phyloP scores from a whole-genome alignment of 306 rosid species.

The Citrullus amarus region DNA sequence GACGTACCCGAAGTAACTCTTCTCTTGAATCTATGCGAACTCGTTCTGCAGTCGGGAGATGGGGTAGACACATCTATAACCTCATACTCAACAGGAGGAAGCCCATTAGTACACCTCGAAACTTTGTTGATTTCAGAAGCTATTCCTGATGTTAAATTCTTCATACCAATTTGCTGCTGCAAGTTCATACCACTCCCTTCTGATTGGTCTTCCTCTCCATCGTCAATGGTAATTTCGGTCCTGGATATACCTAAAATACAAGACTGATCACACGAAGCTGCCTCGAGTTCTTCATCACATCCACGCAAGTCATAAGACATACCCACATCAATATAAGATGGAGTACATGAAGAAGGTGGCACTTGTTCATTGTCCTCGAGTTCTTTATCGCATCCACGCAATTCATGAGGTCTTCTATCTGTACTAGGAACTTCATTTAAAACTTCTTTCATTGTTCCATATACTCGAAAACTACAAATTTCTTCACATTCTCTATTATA shows the following conservation, averaged over 20 bases:
- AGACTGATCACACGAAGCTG: conserved; percentile 19
- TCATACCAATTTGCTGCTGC: conserved; percentile 19
- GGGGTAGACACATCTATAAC: conserved; percentile 73
- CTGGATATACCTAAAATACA: background rate
- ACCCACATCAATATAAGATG: background rate
- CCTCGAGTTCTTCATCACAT: conserved; percentile 18
- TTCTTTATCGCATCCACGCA: conserved; percentile 16
- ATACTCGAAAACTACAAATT: conserved; percentile 5
- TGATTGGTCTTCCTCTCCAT: background rate
- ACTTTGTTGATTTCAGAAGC: conserved; percentile 10
- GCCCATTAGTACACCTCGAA: background rate
- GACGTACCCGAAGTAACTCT: conserved; percentile 26
- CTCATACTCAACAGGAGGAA: conserved; percentile 41
- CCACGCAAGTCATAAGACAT: background rate
- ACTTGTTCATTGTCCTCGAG: conserved; percentile 15
- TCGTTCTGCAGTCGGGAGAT: conserved; percentile 45
- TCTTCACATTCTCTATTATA: conserved; percentile 25
- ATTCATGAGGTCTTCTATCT: background rate
- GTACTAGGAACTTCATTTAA: conserved; percentile 9
- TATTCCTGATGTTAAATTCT: conserved; percentile 1
- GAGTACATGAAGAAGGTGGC: conserved; percentile 13
- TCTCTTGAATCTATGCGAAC: conserved; percentile 37
- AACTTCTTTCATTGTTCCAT: conserved; percentile 15
- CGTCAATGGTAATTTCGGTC: conserved; percentile 20
- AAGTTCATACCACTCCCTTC: conserved; percentile 9